Conservation (phyloP, 2,329 filamentous ascomycete genomes). For the Scedosporium apiospermum region DNA sequence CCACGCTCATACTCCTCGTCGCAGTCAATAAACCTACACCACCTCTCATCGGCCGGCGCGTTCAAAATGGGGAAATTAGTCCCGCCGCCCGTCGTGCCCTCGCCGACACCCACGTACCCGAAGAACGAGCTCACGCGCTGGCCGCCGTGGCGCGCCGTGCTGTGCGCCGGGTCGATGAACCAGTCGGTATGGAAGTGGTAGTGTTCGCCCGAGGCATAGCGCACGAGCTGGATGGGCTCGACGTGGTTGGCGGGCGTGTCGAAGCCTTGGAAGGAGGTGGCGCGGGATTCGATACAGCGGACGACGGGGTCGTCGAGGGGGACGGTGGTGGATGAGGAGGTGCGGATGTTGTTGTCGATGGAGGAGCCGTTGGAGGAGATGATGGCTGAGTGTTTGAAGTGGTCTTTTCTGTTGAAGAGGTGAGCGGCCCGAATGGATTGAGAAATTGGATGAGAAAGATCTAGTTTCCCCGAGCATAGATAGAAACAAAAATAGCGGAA, state of each 20-base stretch:
- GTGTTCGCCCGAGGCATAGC: slow-evolving; percentile 32
- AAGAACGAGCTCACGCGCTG: slow-evolving; percentile 38
- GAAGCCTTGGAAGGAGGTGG: slow-evolving; percentile 35
- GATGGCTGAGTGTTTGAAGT: slow-evolving; percentile 33
- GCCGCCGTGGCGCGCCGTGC: slow-evolving; percentile 28
- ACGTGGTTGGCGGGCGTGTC: slow-evolving; percentile 24
- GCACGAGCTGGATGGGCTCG: slow-evolving; percentile 38
- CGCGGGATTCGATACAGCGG: slow-evolving; percentile 36
- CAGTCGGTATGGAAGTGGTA: slow-evolving; percentile 43
- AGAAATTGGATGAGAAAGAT: not conserved
- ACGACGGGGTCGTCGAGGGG: slow-evolving; percentile 29
- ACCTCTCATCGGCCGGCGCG: slow-evolving; percentile 24
- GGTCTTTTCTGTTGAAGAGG: slow-evolving; percentile 22
- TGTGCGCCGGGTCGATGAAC: slow-evolving; percentile 31
- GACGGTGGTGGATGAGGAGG: slow-evolving; percentile 35
- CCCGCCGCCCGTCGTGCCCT: slow-evolving; percentile 33
- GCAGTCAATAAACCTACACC: slow-evolving; percentile 37
- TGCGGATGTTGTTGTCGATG: slow-evolving; percentile 27
- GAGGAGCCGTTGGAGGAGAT: slow-evolving; percentile 23
- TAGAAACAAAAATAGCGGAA: not conserved
- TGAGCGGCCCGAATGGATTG: slow-evolving; percentile 9
- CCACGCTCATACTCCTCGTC: slow-evolving; percentile 36
- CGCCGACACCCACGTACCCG: slow-evolving; percentile 30
- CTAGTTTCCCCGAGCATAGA: not conserved
- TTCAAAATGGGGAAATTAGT: slow-evolving; percentile 37